These are phyloP conservation scores for Cyclotella sp. DNA, from an alignment of 108 stramenopile species.

Conservation along the genomic window DNA sequence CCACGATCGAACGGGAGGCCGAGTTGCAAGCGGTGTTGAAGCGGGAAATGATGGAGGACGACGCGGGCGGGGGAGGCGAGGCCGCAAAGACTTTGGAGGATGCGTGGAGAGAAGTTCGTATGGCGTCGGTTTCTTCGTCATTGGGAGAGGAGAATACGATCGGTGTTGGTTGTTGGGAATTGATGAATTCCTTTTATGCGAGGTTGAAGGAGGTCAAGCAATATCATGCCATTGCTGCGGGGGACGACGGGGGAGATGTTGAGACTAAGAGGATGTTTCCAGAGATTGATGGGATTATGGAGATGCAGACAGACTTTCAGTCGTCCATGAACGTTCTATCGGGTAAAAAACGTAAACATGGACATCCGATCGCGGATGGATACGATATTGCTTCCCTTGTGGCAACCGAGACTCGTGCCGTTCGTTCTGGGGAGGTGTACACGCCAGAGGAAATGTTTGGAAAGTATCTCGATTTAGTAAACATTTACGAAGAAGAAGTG, in stretches of 20 bases:
- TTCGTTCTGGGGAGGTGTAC: slow-evolving; percentile 60
- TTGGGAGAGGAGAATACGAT: slow-evolving; percentile 19
- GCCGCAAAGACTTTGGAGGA: slow-evolving; percentile 20
- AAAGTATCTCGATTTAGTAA: slow-evolving; percentile 77
- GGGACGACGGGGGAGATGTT: slow-evolving; percentile 30
- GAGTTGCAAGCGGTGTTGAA: slow-evolving; percentile 46
- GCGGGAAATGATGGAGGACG: slow-evolving; percentile 34
- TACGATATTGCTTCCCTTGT: slow-evolving; percentile 77
- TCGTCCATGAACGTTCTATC: neutral
- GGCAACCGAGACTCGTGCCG: slow-evolving; percentile 42
- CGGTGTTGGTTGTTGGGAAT: slow-evolving; percentile 11
- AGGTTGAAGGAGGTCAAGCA: slow-evolving; percentile 64
- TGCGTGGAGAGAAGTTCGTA: slow-evolving; percentile 12
- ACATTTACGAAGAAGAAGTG: slow-evolving; percentile 50
- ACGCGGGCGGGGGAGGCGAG: slow-evolving; percentile 16
- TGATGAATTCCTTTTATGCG: slow-evolving; percentile 65
- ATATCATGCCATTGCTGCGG: slow-evolving; percentile 74
- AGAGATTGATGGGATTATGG: neutral
- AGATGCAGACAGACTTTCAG: neutral
- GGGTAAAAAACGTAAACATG: slow-evolving; percentile 64
- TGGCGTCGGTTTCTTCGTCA: slow-evolving; percentile 21
- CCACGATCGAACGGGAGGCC: slow-evolving; percentile 46
- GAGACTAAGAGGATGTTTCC: neutral
- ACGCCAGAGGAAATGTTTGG: slow-evolving; percentile 82
- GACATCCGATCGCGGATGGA: slow-evolving; percentile 81